A percentile compares a stretch with the other conserved stretches of the same genome.
Evolutionary conservation across 805 yeast genomes (phyloP).

Genomic region (Candida jianshihensis): DNA sequence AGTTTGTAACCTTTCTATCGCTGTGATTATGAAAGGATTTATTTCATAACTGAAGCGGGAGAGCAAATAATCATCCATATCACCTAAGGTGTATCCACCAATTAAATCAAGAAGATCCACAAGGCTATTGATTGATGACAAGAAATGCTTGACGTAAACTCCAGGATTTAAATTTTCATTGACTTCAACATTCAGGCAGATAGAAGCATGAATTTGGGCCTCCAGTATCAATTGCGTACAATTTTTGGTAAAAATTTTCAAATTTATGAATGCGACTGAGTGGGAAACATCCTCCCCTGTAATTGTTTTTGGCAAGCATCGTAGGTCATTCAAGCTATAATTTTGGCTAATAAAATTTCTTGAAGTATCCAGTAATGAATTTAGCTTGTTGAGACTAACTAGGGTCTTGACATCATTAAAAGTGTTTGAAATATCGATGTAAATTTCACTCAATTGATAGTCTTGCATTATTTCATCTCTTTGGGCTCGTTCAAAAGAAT

Average conservation of each 20-base stretch:
- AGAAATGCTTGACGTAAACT: not conserved
- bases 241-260: not conserved
- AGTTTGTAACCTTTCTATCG: not conserved
- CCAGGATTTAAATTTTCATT: not conserved
- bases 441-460: conserved; percentile 3
- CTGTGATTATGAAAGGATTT: not conserved
- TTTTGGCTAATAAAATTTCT: not conserved
- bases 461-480: conserved; percentile 5
- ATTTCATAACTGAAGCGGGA: not conserved
- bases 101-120: not conserved
- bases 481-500: conserved; percentile 8
- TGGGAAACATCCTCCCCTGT: too few relatives aligned
- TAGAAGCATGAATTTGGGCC: not conserved
- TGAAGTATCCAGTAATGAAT: not conserved
- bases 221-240: not conserved
- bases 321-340: not conserved
- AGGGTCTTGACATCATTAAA: not conserved
- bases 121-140: not conserved
- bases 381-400: not conserved
- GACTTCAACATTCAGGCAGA: not conserved
- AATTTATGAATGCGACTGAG: not conserved
- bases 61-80: not conserved
- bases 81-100: not conserved
- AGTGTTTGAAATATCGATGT: conserved; percentile 4
- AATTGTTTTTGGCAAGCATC: too few relatives aligned